phyloP scores from a whole-genome alignment of 2,329 filamentous ascomycete species.

The Aspergillus fumigatiaffinis region DNA sequence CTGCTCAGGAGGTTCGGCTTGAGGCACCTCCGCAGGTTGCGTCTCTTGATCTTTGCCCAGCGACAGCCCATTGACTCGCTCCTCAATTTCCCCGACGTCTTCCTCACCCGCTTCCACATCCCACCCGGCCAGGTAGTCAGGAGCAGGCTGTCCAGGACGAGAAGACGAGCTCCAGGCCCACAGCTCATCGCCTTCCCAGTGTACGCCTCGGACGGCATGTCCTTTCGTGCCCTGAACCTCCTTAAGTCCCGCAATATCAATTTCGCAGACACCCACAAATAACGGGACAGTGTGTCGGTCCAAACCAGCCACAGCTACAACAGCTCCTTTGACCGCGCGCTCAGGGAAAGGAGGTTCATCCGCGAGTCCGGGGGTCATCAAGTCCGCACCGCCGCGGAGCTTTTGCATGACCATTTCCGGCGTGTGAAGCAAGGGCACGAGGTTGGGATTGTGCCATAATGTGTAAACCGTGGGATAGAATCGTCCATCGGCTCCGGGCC shows the following conservation, averaged over 20 bases:
- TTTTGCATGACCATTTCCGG: constrained; percentile 57
- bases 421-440: constrained; percentile 63
- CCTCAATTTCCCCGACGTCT: constrained; percentile 38
- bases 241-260: constrained; percentile 54
- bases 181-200: constrained; percentile 67
- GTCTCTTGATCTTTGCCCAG: constrained; percentile 27
- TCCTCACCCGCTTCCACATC: constrained; percentile 28
- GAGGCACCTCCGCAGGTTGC: constrained; percentile 10
- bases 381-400: constrained; percentile 60
- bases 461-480: constrained; percentile 58
- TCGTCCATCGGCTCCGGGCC: constrained; percentile 37
- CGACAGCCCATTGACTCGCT: constrained; percentile 39
- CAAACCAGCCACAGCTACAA: constrained; percentile 61
- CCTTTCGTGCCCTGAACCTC: constrained; percentile 60
- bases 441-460: constrained; percentile 59
- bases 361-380: constrained; percentile 66
- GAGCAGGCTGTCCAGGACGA: constrained; percentile 50
- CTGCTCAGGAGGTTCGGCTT: constrained; percentile 20
- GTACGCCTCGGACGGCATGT: constrained; percentile 61
- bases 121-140: constrained; percentile 53
- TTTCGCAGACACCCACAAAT: constrained; percentile 62
- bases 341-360: constrained; percentile 61
- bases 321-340: constrained; percentile 55
- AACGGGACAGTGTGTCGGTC: constrained; percentile 59
- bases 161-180: constrained; percentile 59